Base-by-base conservation (phyloP, 192 early-diverging fungal species). In the Backusella sp. region DNA sequence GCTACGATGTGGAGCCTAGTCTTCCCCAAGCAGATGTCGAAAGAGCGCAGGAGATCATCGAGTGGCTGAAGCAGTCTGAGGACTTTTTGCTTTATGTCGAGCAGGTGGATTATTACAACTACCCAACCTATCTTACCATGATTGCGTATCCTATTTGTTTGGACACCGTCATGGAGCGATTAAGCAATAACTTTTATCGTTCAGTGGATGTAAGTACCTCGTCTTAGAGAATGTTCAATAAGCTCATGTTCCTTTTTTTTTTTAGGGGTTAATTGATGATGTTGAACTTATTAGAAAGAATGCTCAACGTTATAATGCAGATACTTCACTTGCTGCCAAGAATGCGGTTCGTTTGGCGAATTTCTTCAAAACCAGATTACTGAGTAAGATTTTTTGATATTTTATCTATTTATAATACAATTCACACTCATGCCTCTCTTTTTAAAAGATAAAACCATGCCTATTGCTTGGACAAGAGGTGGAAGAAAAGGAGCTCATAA, bases 71-170 rank as follows among this genome's bases (percentile, higher is more conserved):
- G 4, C 68, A 75, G 6, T 70, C 76, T 6, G 75, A 81, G 0
- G 86, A 85, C 8, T 88, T 88, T 59, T 82, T 72, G 32, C 84
- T 89, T 70, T 94, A 93, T 79, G 83, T 90, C 35, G 79, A 83
- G 0, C 84, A 88, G 41, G 92, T 94, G 8, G 88, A 92, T 72
- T 90, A 83, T 66, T 79, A 75, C 52, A 85, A 82, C 8, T 91
- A 92, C 35, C 86, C 90, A 0, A 84, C 89, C 35, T 94, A 94
- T 80, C 79, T 90, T 41, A 72, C 86, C 23, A 73, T 84, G 35
- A 79, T 94, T 14, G 88, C 93, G 0, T 94, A 94, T 30, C 93
- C 93, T 0, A 91, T 93, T 46, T 92, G 91, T 39, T 70, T 94
- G 37, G 85, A 90, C 37, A 82, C 90, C 9, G 83, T 94, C 12